Evolutionary conservation across 1,284 basidiomycete species (phyloP).

Genomic region (Wolfiporia cocos): DNA sequence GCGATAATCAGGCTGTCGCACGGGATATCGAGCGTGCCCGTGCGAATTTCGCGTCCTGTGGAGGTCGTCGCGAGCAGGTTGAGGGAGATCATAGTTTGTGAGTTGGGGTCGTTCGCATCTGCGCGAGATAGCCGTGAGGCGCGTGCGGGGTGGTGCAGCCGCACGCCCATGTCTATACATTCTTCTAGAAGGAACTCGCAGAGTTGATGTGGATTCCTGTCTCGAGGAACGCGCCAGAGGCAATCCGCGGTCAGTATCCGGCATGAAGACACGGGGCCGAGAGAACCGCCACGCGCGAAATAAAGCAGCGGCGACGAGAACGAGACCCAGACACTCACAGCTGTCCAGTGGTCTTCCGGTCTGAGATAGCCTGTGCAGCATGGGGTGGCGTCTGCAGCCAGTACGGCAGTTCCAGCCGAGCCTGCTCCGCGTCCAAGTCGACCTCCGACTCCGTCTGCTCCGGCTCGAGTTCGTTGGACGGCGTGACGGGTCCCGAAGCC

Average conservation of each 20-base stretch:
- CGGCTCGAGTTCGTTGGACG: no score
- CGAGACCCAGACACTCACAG: slow-evolving; percentile 28
- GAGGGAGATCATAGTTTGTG: slow-evolving; percentile 15
- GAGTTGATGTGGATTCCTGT: slow-evolving; percentile 39
- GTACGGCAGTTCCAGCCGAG: slow-evolving; percentile 12
- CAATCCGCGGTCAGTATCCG: neutral
- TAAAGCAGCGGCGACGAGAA: neutral
- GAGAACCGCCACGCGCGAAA: neutral
- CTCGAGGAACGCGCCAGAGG: neutral
- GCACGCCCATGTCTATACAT: slow-evolving; percentile 35
- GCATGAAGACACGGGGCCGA: neutral
- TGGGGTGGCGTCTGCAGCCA: slow-evolving; percentile 23
- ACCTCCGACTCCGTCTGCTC: slow-evolving; percentile 1
- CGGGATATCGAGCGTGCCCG: slow-evolving; percentile 24
- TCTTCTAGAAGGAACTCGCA: slow-evolving; percentile 45
- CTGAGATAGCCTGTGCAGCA: slow-evolving; percentile 25
- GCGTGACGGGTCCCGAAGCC: no score
- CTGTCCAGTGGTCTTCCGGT: slow-evolving; percentile 39
- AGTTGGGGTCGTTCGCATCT: slow-evolving; percentile 5
- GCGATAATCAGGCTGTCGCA: slow-evolving; percentile 45
- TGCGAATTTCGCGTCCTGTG: slow-evolving; percentile 10
- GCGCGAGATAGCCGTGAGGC: slow-evolving; percentile 20
- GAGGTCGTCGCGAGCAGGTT: slow-evolving; percentile 16
- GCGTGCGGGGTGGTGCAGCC: slow-evolving; percentile 29
- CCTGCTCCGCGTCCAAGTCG: slow-evolving; percentile 2